A percentile compares a stretch with the other conserved stretches of the same genome.
Conservation (phyloP, 495 filamentous ascomycete species). For the Durotheca rogersii region DNA sequence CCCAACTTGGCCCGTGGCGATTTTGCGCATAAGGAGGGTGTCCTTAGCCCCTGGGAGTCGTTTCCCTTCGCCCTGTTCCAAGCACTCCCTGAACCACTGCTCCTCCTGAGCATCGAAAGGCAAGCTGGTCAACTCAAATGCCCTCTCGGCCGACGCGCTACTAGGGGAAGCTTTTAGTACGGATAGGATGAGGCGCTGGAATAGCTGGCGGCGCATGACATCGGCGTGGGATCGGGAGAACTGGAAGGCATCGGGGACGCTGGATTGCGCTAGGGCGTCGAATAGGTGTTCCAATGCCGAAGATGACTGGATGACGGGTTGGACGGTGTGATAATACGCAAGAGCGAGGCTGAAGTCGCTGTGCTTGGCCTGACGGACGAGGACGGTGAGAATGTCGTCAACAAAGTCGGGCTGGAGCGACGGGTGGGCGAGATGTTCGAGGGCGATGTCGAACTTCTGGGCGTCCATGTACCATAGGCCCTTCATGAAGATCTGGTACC, state of each 20-base stretch:
- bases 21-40: constrained; percentile 64
- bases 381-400: constrained; percentile 71
- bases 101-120: constrained; percentile 70
- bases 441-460: constrained; percentile 65
- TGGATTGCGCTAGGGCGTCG: constrained; percentile 63
- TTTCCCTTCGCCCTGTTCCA: constrained; percentile 62
- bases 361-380: constrained; percentile 61
- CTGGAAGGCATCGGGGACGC: constrained; percentile 69
- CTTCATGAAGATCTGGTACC: constrained; percentile 73
- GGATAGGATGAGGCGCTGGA: constrained; percentile 65
- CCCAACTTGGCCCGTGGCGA: constrained; percentile 24
- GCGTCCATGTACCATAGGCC: constrained; percentile 80
- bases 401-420: constrained; percentile 75
- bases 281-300: constrained; percentile 64
- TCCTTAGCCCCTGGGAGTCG: constrained; percentile 63
- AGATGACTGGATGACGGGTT: constrained; percentile 61
- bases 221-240: constrained; percentile 68
- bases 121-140: constrained; percentile 68
- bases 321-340: constrained; percentile 73
- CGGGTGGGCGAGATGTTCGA: constrained; percentile 72
- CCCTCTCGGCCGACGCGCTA: constrained; percentile 53
- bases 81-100: constrained; percentile 65
- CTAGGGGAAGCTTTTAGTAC: constrained; percentile 53
- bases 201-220: constrained; percentile 56
- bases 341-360: constrained; percentile 66